Percentiles rank a stretch among this genome's conserved stretches.
Evolutionary conservation across 1,284 basidiomycete species (phyloP).

Genomic region (Malassezia arunalokei): DNA sequence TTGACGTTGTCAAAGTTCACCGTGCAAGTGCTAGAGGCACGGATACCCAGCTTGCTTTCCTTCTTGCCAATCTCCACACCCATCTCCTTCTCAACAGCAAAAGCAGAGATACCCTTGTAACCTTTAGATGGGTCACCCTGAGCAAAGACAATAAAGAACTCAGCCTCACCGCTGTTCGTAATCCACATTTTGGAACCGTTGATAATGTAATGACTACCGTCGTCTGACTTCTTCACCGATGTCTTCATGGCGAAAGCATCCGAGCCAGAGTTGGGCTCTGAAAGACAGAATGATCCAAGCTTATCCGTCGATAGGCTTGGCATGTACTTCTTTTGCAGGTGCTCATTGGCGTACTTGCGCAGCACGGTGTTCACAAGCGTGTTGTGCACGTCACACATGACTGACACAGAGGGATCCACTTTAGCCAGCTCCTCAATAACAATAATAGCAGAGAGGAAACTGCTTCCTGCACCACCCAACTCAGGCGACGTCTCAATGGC

Average conservation of each 20-base stretch:
- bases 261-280: constrained; percentile 81
- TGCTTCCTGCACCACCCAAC: constrained; percentile 73
- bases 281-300: constrained; percentile 90
- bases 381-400: constrained; percentile 95
- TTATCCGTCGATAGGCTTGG: constrained; percentile 67
- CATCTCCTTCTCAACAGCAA: constrained; percentile 89
- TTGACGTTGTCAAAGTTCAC: constrained; percentile 91
- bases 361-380: constrained; percentile 71
- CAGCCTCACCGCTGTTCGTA: constrained; percentile 92
- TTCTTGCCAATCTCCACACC: constrained; percentile 96
- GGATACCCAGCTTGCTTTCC: constrained; percentile 94
- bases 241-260: constrained; percentile 96
- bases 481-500: constrained; percentile 82
- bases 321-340: constrained; percentile 77
- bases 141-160: constrained; percentile 75
- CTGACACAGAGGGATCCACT: constrained; percentile 89
- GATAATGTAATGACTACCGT: constrained; percentile 59
- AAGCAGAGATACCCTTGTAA: constrained; percentile 98
- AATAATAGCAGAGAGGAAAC: constrained; percentile 90
- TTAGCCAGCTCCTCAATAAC: constrained; percentile 94
- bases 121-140: constrained; percentile 88
- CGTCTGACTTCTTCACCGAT: constrained; percentile 68
- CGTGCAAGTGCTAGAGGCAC: constrained; percentile 90
- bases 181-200: constrained; percentile 99
- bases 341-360: constrained; percentile 70